Evolutionary conservation across 129 eudicot species (phyloP).

Genomic region (Artemisia annua): DNA sequence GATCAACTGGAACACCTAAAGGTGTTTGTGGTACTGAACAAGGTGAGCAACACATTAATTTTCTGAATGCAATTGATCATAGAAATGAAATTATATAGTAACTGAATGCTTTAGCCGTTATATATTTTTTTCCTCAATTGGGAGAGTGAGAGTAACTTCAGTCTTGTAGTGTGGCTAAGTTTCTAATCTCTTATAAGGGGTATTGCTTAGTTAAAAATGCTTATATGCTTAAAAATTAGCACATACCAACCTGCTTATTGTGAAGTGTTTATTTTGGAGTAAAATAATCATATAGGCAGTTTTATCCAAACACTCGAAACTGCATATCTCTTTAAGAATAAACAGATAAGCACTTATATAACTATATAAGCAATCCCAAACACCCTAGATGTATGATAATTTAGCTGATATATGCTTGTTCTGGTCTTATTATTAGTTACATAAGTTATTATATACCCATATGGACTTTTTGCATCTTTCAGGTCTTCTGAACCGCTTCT

Average conservation of each 20-base stretch:
- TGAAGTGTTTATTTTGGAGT: too few species aligned
- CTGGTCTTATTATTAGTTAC: neutral
- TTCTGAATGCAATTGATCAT: neutral
- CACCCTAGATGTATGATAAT: neutral
- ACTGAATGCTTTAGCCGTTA: neutral
- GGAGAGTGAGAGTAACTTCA: neutral
- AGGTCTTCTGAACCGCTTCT: slow-evolving; percentile 86
- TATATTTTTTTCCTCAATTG: neutral
- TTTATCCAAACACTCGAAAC: too few species aligned
- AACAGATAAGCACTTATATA: too few species aligned
- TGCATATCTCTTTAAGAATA: too few species aligned
- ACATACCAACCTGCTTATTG: too few species aligned
- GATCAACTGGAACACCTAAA: slow-evolving; percentile 91
- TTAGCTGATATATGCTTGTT: neutral
- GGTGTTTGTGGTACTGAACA: slow-evolving; percentile 92
- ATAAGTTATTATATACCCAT: slow-evolving; percentile 1
- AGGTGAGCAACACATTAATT: slow-evolving; percentile 41
- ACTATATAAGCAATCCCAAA: too few species aligned
- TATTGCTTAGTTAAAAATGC: too few species aligned
- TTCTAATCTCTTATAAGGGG: neutral
- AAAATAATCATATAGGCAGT: too few species aligned
- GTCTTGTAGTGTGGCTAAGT: neutral
- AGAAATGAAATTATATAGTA: neutral
- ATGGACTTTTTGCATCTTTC: slow-evolving; percentile 26
- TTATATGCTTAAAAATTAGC: too few species aligned